A percentile compares a stretch with the other conserved stretches of the same genome.
These are phyloP conservation scores for Mimosa pudica DNA, from an alignment of 306 rosid genomes.

Conservation along the genomic window DNA sequence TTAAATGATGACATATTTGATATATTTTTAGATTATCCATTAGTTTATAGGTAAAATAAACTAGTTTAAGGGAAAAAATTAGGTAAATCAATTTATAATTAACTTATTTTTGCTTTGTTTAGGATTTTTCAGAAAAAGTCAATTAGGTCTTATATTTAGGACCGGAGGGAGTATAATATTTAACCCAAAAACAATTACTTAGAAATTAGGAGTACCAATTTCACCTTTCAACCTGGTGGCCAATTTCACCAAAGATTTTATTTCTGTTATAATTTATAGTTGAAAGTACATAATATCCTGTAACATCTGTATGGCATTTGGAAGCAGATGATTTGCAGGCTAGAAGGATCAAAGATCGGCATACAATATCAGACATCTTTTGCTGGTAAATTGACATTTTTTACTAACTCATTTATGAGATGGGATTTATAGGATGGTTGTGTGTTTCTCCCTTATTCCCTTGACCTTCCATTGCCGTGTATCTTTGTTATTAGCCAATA, in stretches of 20 bases:
- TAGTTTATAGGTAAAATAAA: too few species aligned
- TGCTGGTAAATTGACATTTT: conserved; percentile 67
- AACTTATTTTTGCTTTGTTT: too few species aligned
- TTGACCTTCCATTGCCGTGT: background rate
- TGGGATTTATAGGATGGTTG: conserved; percentile 28
- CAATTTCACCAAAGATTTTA: conserved; percentile 3
- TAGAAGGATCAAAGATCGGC: conserved; percentile 95
- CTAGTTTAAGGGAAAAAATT: too few species aligned
- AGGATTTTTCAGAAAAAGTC: too few species aligned
- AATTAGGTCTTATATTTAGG: too few species aligned
- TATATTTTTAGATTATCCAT: too few species aligned
- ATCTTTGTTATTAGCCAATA: conserved; percentile 29
- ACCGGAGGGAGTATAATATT: too few species aligned
- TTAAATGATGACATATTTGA: too few species aligned
- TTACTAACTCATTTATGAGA: conserved; percentile 26
- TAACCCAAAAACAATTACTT: background rate
- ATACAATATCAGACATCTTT: conserved; percentile 86
- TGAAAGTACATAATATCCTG: conserved; percentile 13
- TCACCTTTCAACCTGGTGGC: conserved; percentile 8
- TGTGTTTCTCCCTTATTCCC: conserved; percentile 1
- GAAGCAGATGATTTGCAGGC: conserved; percentile 80
- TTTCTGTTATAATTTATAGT: conserved; percentile 15
- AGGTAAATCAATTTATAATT: too few species aligned
- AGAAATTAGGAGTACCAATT: background rate
- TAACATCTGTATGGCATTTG: conserved; percentile 31